Base-by-base conservation (phyloP, 176 grass and related monocot genomes). In the Elaeis guineensis region DNA sequence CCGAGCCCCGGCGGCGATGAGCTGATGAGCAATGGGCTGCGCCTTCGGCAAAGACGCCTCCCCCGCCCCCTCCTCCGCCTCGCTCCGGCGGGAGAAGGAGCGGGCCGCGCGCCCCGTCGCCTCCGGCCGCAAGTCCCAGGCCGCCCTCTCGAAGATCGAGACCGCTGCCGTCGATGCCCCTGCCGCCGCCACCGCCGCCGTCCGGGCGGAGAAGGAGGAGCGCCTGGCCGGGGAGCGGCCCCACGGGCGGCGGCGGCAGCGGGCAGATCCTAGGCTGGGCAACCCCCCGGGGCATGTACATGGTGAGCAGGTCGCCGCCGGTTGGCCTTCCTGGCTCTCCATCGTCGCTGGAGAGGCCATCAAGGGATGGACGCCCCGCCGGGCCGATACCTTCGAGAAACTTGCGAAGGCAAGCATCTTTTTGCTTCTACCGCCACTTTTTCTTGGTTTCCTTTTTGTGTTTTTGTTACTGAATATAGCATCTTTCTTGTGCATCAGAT, bases 261-360 rank as follows among this genome's bases (percentile, higher is more conserved):
- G 25, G 26, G 25, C 65, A 5, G 65, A 67, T 22, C 65, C 65
- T n/a, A 26, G 65, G 25, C 24, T 55, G 51, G 54, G 65, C 17
- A 67, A 67, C 25, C 65, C 65, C 1, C 65, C 51, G 26, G 51
- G 65, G 18, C 51, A 68, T 18, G 52, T 68, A 17, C 65, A 56
- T 11, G 65, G 65, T 2, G 65, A 68, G 65, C 65, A 56, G 52
- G 65, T 68, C 51, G 65, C 65, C 1, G 65, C 65, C 14, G 65
- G 65, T 1, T 68, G 65, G 65, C 65, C 65, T n/a, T 51, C 65
- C 25, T 68, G 65, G 65, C 65, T 68, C n/a, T 55, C 65, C 52
- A 52, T 17, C 19, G 65, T 19, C 4, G 65, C 65, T 19, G 65
- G 52, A 19, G 65, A 68, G 26, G 65, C 65, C 28, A 55, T 68